Conservation (phyloP, 106 monocot genomes). For the Hemerocallis citrina region DNA sequence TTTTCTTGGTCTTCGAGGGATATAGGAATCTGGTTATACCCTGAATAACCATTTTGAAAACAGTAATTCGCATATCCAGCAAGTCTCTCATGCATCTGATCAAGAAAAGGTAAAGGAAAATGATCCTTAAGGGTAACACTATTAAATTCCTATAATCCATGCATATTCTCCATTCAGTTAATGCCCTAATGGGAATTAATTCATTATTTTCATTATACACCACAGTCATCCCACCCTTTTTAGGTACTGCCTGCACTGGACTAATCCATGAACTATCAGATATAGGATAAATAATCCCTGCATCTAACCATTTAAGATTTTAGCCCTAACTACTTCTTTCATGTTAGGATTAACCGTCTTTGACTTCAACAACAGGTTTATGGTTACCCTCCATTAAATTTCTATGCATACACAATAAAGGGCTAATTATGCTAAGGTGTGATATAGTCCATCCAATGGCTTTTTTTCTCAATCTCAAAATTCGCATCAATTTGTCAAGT, state of each 20-base stretch:
- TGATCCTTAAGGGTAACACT: neutral
- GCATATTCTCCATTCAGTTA: neutral
- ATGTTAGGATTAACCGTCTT: neutral
- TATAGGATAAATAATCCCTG: neutral
- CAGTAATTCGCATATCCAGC: neutral
- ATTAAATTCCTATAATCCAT: neutral
- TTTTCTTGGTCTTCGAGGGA: neutral
- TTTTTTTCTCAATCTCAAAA: too few relatives aligned
- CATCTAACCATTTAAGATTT: neutral
- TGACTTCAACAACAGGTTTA: neutral
- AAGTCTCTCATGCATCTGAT: neutral
- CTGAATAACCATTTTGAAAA: neutral
- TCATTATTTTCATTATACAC: neutral
- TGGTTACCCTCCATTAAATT: too few relatives aligned
- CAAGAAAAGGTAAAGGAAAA: constrained; percentile 3
- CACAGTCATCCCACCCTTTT: neutral
- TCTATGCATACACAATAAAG: too few relatives aligned
- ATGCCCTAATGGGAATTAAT: neutral
- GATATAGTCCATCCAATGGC: too few relatives aligned
- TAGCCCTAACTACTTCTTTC: neutral
- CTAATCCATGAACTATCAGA: neutral
- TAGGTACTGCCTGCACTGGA: neutral
- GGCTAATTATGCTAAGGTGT: too few relatives aligned
- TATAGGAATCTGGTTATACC: neutral
- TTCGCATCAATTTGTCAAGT: too few relatives aligned